Conservation (phyloP, 2,329 filamentous ascomycete species). For the Ustilaginoidea virens region DNA sequence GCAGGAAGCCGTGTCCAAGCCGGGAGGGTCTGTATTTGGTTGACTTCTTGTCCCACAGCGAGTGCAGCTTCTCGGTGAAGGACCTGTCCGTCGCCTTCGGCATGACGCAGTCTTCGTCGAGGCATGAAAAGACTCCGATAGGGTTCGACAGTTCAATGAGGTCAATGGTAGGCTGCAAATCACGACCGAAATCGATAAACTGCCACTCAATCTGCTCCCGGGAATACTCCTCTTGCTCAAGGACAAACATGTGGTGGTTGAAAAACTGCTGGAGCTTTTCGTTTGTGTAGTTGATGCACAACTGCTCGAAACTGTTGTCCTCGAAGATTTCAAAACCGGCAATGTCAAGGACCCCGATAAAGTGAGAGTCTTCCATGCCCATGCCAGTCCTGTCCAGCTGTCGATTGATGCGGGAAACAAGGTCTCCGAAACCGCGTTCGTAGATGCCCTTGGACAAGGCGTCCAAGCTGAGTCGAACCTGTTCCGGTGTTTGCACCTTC, state of each 20-base stretch:
- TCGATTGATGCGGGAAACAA: constrained; percentile 81
- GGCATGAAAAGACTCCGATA: constrained; percentile 95
- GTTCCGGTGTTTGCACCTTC: constrained; percentile 93
- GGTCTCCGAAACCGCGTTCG: constrained; percentile 84
- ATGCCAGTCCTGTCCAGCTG: constrained; percentile 79
- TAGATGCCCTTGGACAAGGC: constrained; percentile 95
- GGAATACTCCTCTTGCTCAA: constrained; percentile 97
- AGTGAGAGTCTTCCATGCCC: constrained; percentile 76
- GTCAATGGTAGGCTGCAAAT: constrained; percentile 94
- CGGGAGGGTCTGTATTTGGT: constrained; percentile 82
- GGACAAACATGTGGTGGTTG: constrained; percentile 99
- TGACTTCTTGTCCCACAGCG: constrained; percentile 91
- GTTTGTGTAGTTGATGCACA: constrained; percentile 99
- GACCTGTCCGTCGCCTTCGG: constrained; percentile 94
- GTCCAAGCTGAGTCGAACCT: constrained; percentile 79
- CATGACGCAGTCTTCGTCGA: constrained; percentile 98
- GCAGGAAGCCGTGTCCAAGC: constrained; percentile 79
- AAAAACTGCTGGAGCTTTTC: constrained; percentile 99
- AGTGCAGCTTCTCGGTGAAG: constrained; percentile 96
- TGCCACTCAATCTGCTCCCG: constrained; percentile 98
- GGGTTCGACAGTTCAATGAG: constrained; percentile 92
- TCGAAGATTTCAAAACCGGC: constrained; percentile 99
- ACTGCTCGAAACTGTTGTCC: constrained; percentile 93
- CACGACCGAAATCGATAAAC: constrained; percentile 96
- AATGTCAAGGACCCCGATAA: constrained; percentile 97